Conservation (phyloP, 1,284 basidiomycete species). For the Ceratobasidium sp. region DNA sequence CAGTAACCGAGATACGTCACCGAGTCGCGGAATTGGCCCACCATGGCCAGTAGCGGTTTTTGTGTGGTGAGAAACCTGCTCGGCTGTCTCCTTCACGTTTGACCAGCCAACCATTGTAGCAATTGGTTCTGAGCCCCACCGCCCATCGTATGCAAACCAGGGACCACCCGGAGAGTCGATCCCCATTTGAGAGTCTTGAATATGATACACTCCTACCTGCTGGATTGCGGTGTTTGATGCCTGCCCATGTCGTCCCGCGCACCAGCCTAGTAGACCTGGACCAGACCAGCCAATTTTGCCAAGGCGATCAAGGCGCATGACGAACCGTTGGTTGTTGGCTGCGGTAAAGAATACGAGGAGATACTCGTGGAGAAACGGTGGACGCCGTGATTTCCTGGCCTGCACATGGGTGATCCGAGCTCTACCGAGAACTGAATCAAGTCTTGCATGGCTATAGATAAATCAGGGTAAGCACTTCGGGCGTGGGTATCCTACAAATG, state of each 20-base stretch:
- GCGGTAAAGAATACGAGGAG: constrained; percentile 32
- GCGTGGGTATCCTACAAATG: too few relatives aligned
- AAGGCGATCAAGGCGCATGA: constrained; percentile 31
- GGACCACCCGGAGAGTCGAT: constrained; percentile 15
- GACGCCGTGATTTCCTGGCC: constrained; percentile 31
- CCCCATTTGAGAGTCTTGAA: constrained; percentile 18
- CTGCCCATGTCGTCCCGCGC: not conserved
- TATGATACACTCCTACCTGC: constrained; percentile 22
- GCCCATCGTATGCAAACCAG: constrained; percentile 14
- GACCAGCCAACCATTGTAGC: constrained; percentile 25
- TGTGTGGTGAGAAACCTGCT: not conserved
- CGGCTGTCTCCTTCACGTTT: not conserved
- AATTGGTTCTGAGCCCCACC: constrained; percentile 25
- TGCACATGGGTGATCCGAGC: constrained; percentile 29
- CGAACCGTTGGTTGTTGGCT: constrained; percentile 23
- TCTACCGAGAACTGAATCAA: constrained; percentile 3
- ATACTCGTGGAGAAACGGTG: constrained; percentile 35
- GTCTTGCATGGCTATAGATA: constrained; percentile 1
- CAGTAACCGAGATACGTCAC: constrained; percentile 19
- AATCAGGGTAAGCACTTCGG: not conserved
- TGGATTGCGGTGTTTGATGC: constrained; percentile 26
- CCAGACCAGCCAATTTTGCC: constrained; percentile 20
- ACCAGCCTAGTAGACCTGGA: not conserved
- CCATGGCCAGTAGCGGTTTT: not conserved
- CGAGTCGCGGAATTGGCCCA: not conserved